Base-by-base conservation (phyloP, 179 eudicot genomes). In the Beta macrorhiza region DNA sequence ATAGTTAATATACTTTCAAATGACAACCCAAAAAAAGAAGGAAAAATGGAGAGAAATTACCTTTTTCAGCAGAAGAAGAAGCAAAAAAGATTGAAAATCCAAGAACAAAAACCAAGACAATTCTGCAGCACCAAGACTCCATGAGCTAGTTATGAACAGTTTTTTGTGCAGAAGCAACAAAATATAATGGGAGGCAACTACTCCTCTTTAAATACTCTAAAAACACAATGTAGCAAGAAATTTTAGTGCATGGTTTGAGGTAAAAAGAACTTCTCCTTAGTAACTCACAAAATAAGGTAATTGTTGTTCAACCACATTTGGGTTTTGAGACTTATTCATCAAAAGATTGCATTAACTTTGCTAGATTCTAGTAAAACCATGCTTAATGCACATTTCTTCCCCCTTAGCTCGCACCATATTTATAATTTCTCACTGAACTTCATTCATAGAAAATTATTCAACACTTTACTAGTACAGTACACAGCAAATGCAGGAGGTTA, bases 31-130 rank as follows among this genome's bases (percentile, higher is more conserved):
- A 72, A n/a, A 56, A 14, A 12, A 65, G 25, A 61, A 75, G 45
- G 44, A 15, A n/a, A 32, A 25, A 25, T 16, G 65, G 17, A 16
- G 20, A 59, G 16, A 72, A 62, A 17, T 73, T 85, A 85, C 87
- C 87, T 85, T 79, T 82, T 13, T 85, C 87, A 77, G 85, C 85
- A 29, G 75, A 82, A 12, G 76, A 84, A 78, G 78, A 79, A 75
- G 81, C 17, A 72, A 25, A 79, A 72, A 76, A 79, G 79, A 79
- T 19, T n/a, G 81, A 69, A 57, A 85, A 72, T 14, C 71, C 85
- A 58, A 85, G 83, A 65, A 79, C 19, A n/a, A 56, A 59, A 56
- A 29, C 53, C 59, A 85, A 82, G 83, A 67, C 59, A 71, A 79
- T 47, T 53, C 72, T 65, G 65, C 81, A 77, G 65, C 78, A 53